These are phyloP conservation scores for Pistacia atlantica DNA, from an alignment of 345 rosid genomes.

Conservation along the genomic window DNA sequence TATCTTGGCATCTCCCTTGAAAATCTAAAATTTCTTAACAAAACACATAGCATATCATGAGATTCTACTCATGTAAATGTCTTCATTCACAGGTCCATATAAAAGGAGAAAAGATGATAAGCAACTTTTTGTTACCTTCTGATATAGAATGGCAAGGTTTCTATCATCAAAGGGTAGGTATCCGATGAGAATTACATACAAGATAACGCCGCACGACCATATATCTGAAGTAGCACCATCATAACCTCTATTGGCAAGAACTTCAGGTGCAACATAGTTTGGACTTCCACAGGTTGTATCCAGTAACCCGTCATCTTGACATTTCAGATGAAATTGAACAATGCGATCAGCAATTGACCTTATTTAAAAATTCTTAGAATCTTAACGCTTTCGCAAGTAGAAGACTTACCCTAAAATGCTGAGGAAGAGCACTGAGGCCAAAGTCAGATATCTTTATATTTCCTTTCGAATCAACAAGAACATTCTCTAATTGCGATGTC, in stretches of 20 bases:
- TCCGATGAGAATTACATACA: slow-evolving; percentile 82
- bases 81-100: neutral
- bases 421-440: slow-evolving; percentile 96
- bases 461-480: slow-evolving; percentile 78
- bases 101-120: neutral
- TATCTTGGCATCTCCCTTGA: slow-evolving; percentile 80
- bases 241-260: slow-evolving; percentile 83
- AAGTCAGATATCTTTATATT: slow-evolving; percentile 90
- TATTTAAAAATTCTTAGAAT: neutral
- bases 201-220: slow-evolving; percentile 95
- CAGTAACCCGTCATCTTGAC: slow-evolving; percentile 83
- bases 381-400: neutral
- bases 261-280: slow-evolving; percentile 97
- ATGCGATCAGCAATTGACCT: neutral
- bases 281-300: slow-evolving; percentile 99
- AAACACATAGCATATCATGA: neutral
- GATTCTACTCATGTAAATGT: neutral
- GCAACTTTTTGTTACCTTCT: slow-evolving; percentile 58
- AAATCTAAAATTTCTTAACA: slow-evolving; percentile 49
- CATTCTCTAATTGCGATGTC: slow-evolving; percentile 80
- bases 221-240: slow-evolving; percentile 88
- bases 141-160: slow-evolving; percentile 90
- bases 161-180: slow-evolving; percentile 95
- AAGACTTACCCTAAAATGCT: slow-evolving; percentile 76
- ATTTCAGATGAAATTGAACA: neutral